These are phyloP conservation scores for Rhodocollybia butyracea DNA, from an alignment of 768 basidiomycete species.

Conservation along the genomic window DNA sequence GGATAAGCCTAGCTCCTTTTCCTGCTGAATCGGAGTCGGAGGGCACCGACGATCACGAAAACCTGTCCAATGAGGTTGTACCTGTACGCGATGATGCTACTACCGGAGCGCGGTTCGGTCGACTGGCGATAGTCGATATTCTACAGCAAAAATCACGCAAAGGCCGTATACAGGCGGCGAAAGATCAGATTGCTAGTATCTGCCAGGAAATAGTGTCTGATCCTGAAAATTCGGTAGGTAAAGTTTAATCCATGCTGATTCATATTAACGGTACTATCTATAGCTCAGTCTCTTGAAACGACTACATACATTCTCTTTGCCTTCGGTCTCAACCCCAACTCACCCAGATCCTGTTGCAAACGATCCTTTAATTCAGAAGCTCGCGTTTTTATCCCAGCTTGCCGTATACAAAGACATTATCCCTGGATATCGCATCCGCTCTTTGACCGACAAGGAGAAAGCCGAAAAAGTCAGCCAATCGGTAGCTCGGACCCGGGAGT, in stretches of 20 bases:
- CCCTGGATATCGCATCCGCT: slow-evolving; percentile 93
- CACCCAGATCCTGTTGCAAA: slow-evolving; percentile 72
- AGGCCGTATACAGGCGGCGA: slow-evolving; percentile 69
- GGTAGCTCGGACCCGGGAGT: slow-evolving; percentile 86
- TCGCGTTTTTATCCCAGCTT: slow-evolving; percentile 86
- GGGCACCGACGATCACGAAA: slow-evolving; percentile 27
- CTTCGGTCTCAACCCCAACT: slow-evolving; percentile 65
- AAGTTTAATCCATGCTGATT: slow-evolving; percentile 1
- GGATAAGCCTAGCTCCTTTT: slow-evolving; percentile 30
- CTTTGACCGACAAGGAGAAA: slow-evolving; percentile 87
- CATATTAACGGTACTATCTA: background rate
- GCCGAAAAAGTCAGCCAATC: slow-evolving; percentile 92
- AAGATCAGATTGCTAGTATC: slow-evolving; percentile 90
- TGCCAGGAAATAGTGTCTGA: slow-evolving; percentile 94
- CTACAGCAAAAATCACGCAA: slow-evolving; percentile 64
- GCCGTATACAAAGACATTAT: slow-evolving; percentile 96
- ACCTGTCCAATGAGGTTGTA: slow-evolving; percentile 32
- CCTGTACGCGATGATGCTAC: slow-evolving; percentile 59
- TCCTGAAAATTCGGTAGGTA: slow-evolving; percentile 88
- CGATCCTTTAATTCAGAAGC: slow-evolving; percentile 78
- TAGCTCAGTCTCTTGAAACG: slow-evolving; percentile 88
- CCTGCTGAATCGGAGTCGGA: slow-evolving; percentile 21
- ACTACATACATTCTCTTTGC: slow-evolving; percentile 83
- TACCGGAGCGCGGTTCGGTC: slow-evolving; percentile 86
- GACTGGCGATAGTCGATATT: slow-evolving; percentile 72